These are phyloP conservation scores for Curvularia verruculosa DNA, from an alignment of 2,329 filamentous ascomycete genomes.

Conservation along the genomic window DNA sequence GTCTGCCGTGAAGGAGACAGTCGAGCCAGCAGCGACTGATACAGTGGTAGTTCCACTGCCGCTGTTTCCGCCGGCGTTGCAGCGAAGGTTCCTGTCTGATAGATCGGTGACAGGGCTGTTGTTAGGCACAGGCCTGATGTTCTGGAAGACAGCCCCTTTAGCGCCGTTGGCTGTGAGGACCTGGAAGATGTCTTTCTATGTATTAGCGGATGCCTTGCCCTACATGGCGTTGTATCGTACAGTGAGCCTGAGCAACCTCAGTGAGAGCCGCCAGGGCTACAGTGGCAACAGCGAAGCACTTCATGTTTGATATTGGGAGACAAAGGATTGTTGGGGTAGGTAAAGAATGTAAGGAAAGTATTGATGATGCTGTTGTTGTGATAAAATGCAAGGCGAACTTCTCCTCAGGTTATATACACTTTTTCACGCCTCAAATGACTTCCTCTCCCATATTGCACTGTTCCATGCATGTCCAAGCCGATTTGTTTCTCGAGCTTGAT, in stretches of 20 bases:
- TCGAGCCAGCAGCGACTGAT: conserved; percentile 44
- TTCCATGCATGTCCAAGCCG: conserved; percentile 23
- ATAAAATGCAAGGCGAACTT: conserved; percentile 13
- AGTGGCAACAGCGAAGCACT: conserved; percentile 41
- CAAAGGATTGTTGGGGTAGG: conserved; percentile 9
- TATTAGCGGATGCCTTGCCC: conserved; percentile 12
- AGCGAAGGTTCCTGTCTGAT: conserved; percentile 41
- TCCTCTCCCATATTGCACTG: conserved; percentile 32
- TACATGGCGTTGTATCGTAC: conserved; percentile 25
- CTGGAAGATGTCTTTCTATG: conserved; percentile 45
- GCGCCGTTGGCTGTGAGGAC: conserved; percentile 45
- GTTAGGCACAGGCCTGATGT: conserved; percentile 48
- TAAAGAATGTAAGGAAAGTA: conserved; percentile 10
- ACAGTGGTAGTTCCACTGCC: conserved; percentile 41
- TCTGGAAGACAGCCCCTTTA: conserved; percentile 45
- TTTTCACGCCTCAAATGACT: conserved; percentile 2
- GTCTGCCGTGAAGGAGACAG: conserved; percentile 46
- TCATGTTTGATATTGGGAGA: conserved; percentile 33
- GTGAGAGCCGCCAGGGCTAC: conserved; percentile 43
- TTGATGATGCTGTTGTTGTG: conserved; percentile 10
- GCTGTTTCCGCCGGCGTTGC: conserved; percentile 43
- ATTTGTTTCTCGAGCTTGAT: conserved; percentile 25
- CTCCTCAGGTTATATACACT: conserved; percentile 33
- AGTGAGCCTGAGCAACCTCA: conserved; percentile 47
- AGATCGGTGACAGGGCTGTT: conserved; percentile 47